Evolutionary conservation across 2,329 filamentous ascomycete species (phyloP).

Genomic region (Ampelomyces quisqualis): DNA sequence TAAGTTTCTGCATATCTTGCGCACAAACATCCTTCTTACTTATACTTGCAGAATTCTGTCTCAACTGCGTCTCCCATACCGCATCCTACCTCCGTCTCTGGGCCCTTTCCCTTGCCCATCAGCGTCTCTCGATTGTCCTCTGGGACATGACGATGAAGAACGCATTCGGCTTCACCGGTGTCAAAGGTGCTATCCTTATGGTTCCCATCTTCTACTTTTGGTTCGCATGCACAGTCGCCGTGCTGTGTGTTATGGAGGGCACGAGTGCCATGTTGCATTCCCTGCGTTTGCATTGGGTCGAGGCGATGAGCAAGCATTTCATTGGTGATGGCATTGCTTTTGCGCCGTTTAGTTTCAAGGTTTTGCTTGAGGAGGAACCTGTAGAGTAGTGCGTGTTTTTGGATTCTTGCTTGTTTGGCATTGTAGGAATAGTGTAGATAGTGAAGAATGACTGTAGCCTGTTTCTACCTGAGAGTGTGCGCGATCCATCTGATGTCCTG

Average conservation of each 20-base stretch:
- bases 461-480: not conserved
- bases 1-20: constrained; percentile 52
- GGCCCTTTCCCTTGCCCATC: constrained; percentile 95
- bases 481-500: too few species aligned
- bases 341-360: constrained; percentile 83
- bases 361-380: constrained; percentile 76
- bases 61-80: constrained; percentile 98
- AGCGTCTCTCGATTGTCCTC: constrained; percentile 92
- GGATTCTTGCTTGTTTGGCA: constrained; percentile 6
- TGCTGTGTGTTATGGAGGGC: constrained; percentile 92
- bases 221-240: constrained; percentile 79
- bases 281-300: constrained; percentile 90
- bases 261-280: constrained; percentile 95
- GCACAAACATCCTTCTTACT: constrained; percentile 22
- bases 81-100: constrained; percentile 98
- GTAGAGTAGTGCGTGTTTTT: constrained; percentile 38
- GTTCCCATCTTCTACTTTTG: constrained; percentile 83
- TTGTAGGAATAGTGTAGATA: constrained; percentile 17
- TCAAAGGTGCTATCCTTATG: constrained; percentile 73
- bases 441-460: constrained; percentile 5
- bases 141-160: constrained; percentile 93
- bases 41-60: constrained; percentile 76
- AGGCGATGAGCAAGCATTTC: constrained; percentile 97
- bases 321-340: constrained; percentile 85
- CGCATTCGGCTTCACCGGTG: constrained; percentile 67